Evolutionary conservation across 2,329 filamentous ascomycete genomes (phyloP).

Genomic region (Aspergillus puulaauensis): DNA sequence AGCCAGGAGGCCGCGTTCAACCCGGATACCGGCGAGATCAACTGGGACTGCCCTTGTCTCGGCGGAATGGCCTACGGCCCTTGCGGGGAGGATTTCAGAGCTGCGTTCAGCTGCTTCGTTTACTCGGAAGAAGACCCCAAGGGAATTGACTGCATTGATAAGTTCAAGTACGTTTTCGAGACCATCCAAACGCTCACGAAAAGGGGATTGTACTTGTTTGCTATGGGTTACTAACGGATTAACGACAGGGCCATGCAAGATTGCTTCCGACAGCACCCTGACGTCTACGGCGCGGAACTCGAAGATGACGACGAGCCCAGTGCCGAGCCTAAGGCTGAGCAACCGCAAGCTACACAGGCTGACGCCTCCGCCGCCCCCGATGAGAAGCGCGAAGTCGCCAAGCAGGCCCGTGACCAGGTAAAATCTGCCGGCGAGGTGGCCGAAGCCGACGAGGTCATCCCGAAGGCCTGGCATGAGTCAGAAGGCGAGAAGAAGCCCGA

Average conservation of each 20-base stretch:
- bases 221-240: conserved; percentile 9
- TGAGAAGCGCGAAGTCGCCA: conserved; percentile 26
- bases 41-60: conserved; percentile 98
- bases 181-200: not conserved
- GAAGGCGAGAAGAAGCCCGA: conserved; percentile 23
- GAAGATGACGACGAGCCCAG: conserved; percentile 65
- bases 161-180: conserved; percentile 74
- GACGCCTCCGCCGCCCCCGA: conserved; percentile 25
- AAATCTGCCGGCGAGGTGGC: conserved; percentile 25
- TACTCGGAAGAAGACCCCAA: conserved; percentile 92
- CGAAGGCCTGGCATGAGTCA: conserved; percentile 52
- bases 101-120: conserved; percentile 98
- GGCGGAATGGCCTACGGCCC: conserved; percentile 96
- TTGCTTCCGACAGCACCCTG: conserved; percentile 90
- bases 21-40: conserved; percentile 98
- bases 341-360: conserved; percentile 23
- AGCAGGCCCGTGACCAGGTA: conserved; percentile 23
- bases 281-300: conserved; percentile 87
- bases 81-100: conserved; percentile 92
- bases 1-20: conserved; percentile 91
- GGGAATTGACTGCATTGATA: conserved; percentile 95
- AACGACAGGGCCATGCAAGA: conserved; percentile 82
- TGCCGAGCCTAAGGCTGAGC: conserved; percentile 26
- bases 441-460: conserved; percentile 48
- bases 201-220: not conserved